Conservation (phyloP, 495 filamentous ascomycete genomes). For the Penicillium arizonense region DNA sequence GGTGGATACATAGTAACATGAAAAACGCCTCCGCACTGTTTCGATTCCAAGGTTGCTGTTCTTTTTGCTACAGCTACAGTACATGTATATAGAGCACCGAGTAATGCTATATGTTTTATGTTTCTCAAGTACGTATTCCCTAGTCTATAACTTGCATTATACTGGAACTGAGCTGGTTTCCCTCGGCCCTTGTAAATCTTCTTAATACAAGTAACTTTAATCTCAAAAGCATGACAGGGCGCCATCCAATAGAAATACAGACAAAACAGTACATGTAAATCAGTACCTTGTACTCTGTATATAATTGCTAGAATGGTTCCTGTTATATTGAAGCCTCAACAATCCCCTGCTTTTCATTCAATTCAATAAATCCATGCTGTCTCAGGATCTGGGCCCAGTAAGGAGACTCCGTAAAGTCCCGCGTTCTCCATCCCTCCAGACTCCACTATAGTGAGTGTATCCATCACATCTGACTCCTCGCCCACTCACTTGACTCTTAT, state of each 20-base stretch:
- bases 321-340: background rate
- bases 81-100: background rate
- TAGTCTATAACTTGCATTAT: no score
- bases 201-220: no score
- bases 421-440: slow-evolving; percentile 20
- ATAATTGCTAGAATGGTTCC: no score
- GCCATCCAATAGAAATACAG: no score
- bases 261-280: no score
- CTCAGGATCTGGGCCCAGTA: background rate
- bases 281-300: no score
- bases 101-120: no score
- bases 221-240: no score
- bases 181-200: no score
- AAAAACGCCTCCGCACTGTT: slow-evolving; percentile 20
- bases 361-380: background rate
- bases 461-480: slow-evolving; percentile 20
- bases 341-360: background rate
- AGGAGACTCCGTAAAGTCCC: slow-evolving; percentile 26
- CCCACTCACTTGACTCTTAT: background rate
- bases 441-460: slow-evolving; percentile 24
- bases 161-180: no score
- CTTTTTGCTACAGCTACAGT: background rate
- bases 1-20: slow-evolving; percentile 11
- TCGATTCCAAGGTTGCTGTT: background rate
- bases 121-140: no score